A percentile compares a stretch with the other conserved stretches of the same genome.
Conservation (phyloP, 179 eudicot genomes). For the Silene coronaria region DNA sequence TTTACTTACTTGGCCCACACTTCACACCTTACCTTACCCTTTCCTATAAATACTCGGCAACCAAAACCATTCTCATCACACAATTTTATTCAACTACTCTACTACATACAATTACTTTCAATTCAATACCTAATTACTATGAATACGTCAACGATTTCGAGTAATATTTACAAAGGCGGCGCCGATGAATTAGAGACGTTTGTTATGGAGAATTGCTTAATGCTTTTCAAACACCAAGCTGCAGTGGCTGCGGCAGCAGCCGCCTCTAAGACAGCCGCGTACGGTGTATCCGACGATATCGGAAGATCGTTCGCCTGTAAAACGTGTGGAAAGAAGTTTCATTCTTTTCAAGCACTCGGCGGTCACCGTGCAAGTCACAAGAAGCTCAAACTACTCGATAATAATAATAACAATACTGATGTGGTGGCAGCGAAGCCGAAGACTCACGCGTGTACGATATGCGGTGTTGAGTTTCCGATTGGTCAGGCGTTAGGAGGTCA, state of each 20-base stretch:
- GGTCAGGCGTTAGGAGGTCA: conserved; percentile 40
- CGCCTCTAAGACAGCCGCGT: not conserved
- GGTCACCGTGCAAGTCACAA: conserved; percentile 93
- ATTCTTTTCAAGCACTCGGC: conserved; percentile 82
- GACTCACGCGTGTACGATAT: conserved; percentile 25
- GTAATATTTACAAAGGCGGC: conserved; percentile 10
- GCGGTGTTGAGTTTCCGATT: conserved; percentile 29
- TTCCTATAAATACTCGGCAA: conserved; percentile 16
- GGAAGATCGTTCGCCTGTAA: conserved; percentile 39
- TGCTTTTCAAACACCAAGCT: conserved; percentile 14
- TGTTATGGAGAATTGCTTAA: conserved; percentile 29
- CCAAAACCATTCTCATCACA: not conserved
- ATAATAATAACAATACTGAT: not conserved
- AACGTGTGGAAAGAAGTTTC: conserved; percentile 54
- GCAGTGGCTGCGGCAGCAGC: not conserved
- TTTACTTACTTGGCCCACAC: conserved; percentile 11
- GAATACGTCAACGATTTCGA: not conserved
- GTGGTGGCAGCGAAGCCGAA: conserved; percentile 20
- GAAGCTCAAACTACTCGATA: conserved; percentile 21
- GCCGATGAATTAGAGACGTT: conserved; percentile 29
- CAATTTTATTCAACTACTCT: not conserved
- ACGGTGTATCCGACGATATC: not conserved
- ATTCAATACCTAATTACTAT: not conserved
- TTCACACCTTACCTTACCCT: not conserved
- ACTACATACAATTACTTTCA: not conserved